Base-by-base conservation (phyloP, 2,329 filamentous ascomycete species). In the Colletotrichum falcatum region DNA sequence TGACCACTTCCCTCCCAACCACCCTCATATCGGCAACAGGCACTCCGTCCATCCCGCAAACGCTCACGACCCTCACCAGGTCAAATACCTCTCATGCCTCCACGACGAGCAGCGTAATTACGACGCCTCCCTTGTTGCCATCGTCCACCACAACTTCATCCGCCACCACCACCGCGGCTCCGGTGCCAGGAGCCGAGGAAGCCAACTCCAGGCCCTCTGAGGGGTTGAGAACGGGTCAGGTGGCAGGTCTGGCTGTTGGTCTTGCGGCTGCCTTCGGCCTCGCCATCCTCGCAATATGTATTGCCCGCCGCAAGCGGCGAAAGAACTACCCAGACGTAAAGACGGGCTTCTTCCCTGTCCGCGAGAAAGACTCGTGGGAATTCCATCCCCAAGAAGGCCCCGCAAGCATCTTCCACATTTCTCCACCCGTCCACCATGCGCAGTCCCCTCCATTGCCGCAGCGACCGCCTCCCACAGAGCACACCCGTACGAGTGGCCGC, bases 211-310 rank as follows among this genome's bases (percentile, higher is more conserved):
- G 49, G 8, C 39, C 67, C 9, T 68, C 66, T 9, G 61, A 67
- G 23, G 53, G 63, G 3, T 46, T 73, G 3, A 63, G 72, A 9
- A 73, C 72, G 7, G 54, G 55, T 4, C 72, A 73, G 46, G 56
- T 73, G 18, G 66, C 67, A 33, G 72, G 72, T 14, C 56, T 73
- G 9, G 51, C 72, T 16, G 70, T 73, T 18, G 72, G 72, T 30
- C 44, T 73, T 16, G 70, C 64, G 8, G 72, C 66, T 20, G 72
- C 69, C 0, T 18, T 71, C 3, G 71, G 83, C 5, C 74, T 91
- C 23, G 85, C 83, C 7, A 74, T 88, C 35, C 82, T 81, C 5
- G 76, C 87, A 16, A 83, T 89, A 30, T 74, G 87, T 9, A 65
- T 87, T 18, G 81, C 82, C 4, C 80, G 84, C 55, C 79, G 78